Evolutionary conservation across 371 early-diverging fungal species (phyloP), one percentile per base, ranked within the genome.

Genomic region (Coelomomyces lativittatus): DNA sequence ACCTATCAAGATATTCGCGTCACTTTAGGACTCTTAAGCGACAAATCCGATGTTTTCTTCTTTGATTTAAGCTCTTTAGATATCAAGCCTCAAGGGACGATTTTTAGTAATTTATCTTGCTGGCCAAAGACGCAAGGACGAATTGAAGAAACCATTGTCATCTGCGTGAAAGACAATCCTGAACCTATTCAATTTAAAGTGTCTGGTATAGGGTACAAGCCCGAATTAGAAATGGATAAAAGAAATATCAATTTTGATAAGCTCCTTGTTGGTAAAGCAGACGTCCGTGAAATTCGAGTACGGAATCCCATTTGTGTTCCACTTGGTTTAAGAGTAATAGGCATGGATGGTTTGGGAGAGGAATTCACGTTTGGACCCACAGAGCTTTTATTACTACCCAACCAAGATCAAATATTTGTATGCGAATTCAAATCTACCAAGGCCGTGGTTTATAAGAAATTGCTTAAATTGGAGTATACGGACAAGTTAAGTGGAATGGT

Each of bases 161-260:
- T 64, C 14, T 64, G 64, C 38, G 56, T 73, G 27, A 73, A 65
- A 51, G 76, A 76, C 52, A 76, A 76, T 50, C 76, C 76, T 9
- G 68, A 68, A 51, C 73, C 74, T 2, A 60, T 57, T 37, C 32
- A 23, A 8, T 65, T 51, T 55, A 70, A 64, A 32, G 28, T 76
- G 23, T 48, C 58, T n/a, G 65, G 68, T 48, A 50, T 52, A 26
- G 76, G 76, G 0, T 68, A 66, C 15, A 64, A 65, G 47, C 69
- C 76, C 1, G 76, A 76, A 49, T 43, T 76, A 2, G 76, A 73
- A 44, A 50, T 73, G 14, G 73, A 72, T 35, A 68, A 66, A 47
- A 57, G 64, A 35, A 44, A 53, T 25, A 33, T 76, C 10, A 52
- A 55, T 12, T 76, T 76, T 57, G 76, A 76, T 25, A 70, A 68